Conservation (phyloP, 495 filamentous ascomycete species). For the Filosporella fistucella region DNA sequence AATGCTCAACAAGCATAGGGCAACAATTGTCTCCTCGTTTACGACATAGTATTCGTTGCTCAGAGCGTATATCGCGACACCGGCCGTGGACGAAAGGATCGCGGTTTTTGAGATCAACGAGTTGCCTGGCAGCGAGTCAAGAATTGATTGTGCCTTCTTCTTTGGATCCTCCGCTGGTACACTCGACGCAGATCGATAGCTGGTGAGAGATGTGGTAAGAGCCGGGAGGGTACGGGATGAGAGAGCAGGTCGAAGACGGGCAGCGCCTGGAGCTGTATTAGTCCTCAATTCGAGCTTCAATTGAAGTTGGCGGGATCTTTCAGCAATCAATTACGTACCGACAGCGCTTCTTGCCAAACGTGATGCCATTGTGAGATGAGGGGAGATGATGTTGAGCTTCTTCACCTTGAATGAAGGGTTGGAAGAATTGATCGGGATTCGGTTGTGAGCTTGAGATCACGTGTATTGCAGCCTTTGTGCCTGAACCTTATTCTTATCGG, state of each 20-base stretch:
- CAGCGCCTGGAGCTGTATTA: slow-evolving; percentile 60
- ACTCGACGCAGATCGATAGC: slow-evolving; percentile 64
- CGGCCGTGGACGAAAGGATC: slow-evolving; percentile 88
- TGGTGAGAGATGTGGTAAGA: slow-evolving; percentile 52
- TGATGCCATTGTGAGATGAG: slow-evolving; percentile 82
- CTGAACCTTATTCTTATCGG: background rate
- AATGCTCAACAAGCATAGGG: slow-evolving; percentile 81
- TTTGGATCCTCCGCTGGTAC: slow-evolving; percentile 80
- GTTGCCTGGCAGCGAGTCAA: slow-evolving; percentile 83
- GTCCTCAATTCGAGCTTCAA: slow-evolving; percentile 22
- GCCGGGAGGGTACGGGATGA: slow-evolving; percentile 67
- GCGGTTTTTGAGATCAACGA: slow-evolving; percentile 90
- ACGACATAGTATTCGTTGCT: slow-evolving; percentile 99
- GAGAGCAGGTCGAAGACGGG: slow-evolving; percentile 75
- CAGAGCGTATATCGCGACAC: slow-evolving; percentile 88
- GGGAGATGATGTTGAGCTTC: slow-evolving; percentile 33
- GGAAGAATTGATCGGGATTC: slow-evolving; percentile 20
- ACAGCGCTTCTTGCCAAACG: slow-evolving; percentile 87
- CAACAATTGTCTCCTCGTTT: slow-evolving; percentile 95
- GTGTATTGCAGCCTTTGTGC: slow-evolving; percentile 14
- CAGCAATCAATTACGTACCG: slow-evolving; percentile 57
- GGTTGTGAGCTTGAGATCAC: slow-evolving; percentile 12
- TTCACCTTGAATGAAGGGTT: slow-evolving; percentile 6
- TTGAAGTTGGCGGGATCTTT: slow-evolving; percentile 4
- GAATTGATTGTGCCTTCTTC: slow-evolving; percentile 90